Evolutionary conservation across 2,329 filamentous ascomycete species (phyloP), one percentile per base, ranked within the genome.

Genomic region (Chaetomiaceae sp.): DNA sequence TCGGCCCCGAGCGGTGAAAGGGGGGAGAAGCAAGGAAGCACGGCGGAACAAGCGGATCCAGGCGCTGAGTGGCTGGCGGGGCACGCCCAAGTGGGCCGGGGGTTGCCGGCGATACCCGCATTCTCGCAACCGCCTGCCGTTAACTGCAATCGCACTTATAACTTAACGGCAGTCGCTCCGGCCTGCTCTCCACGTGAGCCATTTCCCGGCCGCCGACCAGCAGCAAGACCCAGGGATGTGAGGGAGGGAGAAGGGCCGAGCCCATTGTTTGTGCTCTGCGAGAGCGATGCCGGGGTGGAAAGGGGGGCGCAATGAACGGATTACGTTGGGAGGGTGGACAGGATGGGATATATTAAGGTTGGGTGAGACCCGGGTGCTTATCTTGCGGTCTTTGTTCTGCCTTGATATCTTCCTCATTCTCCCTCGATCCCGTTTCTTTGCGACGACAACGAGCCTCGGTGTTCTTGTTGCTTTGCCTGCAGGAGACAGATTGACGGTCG

Each of bases 91-190:
- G 50, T 56, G 54, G 54, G 47, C 51, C 54, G 56, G 29, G 19
- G 34, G 8, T 55, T 56, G 49, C 57, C 55, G 57, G 46, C 20
- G 52, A 49, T 59, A 59, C 53, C 57, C 57, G 57, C 52, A 31
- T 6, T 12, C 22, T 19, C 15, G 22, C 23, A 19, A 45, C 34
- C 42, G 52, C 57, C 57, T 59, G 57, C 57, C 57, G 47, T 59
- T 59, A 59, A 57, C 54, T 57, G 57, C 55, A 55, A 54, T 57
- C 46, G 57, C 57, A 52, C 54, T 59, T 59, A 57, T 59, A 59
- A 59, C 57, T 59, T 59, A 59, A 57, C 52, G 57, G 57, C 55
- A 59, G 38, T 59, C 49, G 52, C n/a, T 39, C 51, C 57, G 55
- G 55, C n/a, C n/a, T 3, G 14, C 31, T 36, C 37, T 43, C 51